These are phyloP conservation scores for Hygrophorus russula DNA, from an alignment of 768 basidiomycete species.

Conservation along the genomic window DNA sequence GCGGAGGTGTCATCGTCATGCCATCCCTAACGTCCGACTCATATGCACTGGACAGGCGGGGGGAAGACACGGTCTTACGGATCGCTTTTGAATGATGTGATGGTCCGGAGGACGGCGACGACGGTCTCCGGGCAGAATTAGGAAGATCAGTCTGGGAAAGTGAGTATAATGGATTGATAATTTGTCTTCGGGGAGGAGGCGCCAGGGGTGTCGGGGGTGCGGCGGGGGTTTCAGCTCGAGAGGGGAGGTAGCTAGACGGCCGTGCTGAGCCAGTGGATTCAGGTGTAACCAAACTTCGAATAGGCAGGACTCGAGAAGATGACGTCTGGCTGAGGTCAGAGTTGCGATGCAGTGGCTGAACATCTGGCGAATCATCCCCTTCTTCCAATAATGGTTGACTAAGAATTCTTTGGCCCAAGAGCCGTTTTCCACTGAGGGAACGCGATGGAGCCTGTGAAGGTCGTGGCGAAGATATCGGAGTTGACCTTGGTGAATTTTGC, in stretches of 20 bases:
- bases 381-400: constrained; percentile 18
- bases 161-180: constrained; percentile 39
- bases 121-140: constrained; percentile 11
- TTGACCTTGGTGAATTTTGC: constrained; percentile 31
- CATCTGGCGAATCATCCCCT: constrained; percentile 5
- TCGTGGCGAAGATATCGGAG: constrained; percentile 3
- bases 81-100: constrained; percentile 15
- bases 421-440: constrained; percentile 18
- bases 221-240: constrained; percentile 55
- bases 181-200: constrained; percentile 50
- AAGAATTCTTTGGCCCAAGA: constrained; percentile 35
- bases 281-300: not conserved
- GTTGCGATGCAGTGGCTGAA: constrained; percentile 11
- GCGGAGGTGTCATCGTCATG: constrained; percentile 34
- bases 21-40: constrained; percentile 19
- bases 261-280: constrained; percentile 11
- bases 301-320: not conserved
- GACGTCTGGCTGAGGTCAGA: not conserved
- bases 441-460: constrained; percentile 8
- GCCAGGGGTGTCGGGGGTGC: constrained; percentile 50
- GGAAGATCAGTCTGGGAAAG: constrained; percentile 46
- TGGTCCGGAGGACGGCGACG: constrained; percentile 8
- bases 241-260: constrained; percentile 33
- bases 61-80: constrained; percentile 44
- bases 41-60: constrained; percentile 35